Evolutionary conservation across 345 rosid species (phyloP), one percentile per base, ranked within the genome.

Genomic region (Citrus hindsii): DNA sequence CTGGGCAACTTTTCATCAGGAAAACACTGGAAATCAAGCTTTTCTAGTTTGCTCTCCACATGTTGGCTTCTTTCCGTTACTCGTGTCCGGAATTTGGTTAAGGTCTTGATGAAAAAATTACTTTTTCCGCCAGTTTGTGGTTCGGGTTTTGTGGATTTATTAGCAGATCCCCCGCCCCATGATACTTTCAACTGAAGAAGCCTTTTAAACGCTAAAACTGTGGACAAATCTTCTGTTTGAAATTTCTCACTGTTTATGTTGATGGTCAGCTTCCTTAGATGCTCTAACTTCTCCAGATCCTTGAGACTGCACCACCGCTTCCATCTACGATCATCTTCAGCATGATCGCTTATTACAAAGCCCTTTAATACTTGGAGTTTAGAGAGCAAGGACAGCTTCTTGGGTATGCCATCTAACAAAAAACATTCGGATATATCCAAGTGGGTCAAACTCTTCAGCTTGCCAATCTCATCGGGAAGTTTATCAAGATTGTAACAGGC

Each of bases 281-380:
- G 74, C 25, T 9, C 3, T 24, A 88, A 77, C 19, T 30, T 56
- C 32, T 1, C 1, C 65, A 90, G 55, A 38, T 81, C 62, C 0
- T 1, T 7, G 18, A 87, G 77, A 0, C 8, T 19, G 55, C 91
- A 85, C 3, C 63, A 2, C 38, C 24, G 70, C 40, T 73, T 80
- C 0, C 58, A 73, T 10, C 46, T 83, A 33, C 22, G 48, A 64
- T 53, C 58, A 19, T 53, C 58, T 53, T 53, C 22, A 19, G 22
- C 58, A 18, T 53, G 58, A 18, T 84, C 77, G 69, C 86, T 84
- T 2, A 90, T 71, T 22, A 88, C 87, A 83, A 92, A 90, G n/a
- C 97, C 94, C 53, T 92, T 88, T 5, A 92, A 87, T 46, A 92
- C 93, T 86, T 79, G 74, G 68, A 90, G 88, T 13, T 85, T 33